Percentiles rank a stretch among this genome's conserved stretches.
These are phyloP conservation scores for Aspergillus intermedius DNA, from an alignment of 2,329 filamentous ascomycete species.

Conservation along the genomic window DNA sequence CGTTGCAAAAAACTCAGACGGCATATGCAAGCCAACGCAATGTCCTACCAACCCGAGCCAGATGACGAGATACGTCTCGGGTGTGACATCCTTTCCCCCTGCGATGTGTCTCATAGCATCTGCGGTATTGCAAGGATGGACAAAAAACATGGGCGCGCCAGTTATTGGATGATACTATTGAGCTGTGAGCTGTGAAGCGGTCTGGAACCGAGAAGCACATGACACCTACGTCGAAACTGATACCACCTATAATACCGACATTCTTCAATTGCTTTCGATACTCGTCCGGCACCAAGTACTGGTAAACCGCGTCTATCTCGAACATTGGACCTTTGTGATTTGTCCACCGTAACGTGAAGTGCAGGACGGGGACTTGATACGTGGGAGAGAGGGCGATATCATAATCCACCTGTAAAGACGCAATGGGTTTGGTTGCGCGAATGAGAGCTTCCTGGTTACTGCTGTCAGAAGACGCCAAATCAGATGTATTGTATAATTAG, in stretches of 20 bases:
- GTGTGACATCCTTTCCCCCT: constrained; percentile 29
- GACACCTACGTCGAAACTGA: constrained; percentile 66
- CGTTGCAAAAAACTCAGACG: constrained; percentile 53
- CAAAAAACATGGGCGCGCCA: constrained; percentile 73
- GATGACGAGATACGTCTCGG: constrained; percentile 68
- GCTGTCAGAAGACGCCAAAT: constrained; percentile 24
- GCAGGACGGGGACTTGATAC: constrained; percentile 68
- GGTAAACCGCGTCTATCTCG: constrained; percentile 63
- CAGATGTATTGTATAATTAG: background rate
- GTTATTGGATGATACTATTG: constrained; percentile 74
- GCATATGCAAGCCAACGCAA: constrained; percentile 71
- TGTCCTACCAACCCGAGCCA: constrained; percentile 87
- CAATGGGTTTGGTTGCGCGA: constrained; percentile 22
- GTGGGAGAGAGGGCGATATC: constrained; percentile 69
- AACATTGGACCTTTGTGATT: constrained; percentile 48
- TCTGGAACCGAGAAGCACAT: constrained; percentile 15
- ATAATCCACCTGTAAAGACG: constrained; percentile 55
- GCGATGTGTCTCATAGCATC: constrained; percentile 67
- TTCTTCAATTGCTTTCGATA: constrained; percentile 56
- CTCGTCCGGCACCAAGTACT: constrained; percentile 60
- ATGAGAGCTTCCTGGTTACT: constrained; percentile 38
- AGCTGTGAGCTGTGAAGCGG: constrained; percentile 30
- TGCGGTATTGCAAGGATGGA: constrained; percentile 86
- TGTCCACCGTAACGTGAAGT: constrained; percentile 61
- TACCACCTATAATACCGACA: constrained; percentile 61